Percentiles rank a stretch among this genome's conserved stretches.
These are phyloP conservation scores for Metrosideros polymorpha DNA, from an alignment of 441 rosid genomes.

Conservation along the genomic window DNA sequence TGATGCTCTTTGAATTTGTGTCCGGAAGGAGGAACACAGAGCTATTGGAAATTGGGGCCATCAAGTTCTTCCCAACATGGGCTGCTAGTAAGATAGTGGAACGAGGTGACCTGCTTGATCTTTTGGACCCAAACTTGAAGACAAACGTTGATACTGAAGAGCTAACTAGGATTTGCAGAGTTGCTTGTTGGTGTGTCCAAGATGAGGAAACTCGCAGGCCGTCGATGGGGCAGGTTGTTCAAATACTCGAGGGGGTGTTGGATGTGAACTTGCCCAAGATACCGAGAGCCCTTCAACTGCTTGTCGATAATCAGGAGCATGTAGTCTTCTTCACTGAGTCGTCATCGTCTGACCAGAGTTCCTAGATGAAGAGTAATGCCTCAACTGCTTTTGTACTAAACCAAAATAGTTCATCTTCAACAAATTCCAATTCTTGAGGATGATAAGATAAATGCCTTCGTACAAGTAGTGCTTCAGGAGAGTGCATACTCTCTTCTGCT, in stretches of 20 bases:
- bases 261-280: conserved; percentile 39
- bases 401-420: conserved; percentile 16
- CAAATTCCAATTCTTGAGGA: background rate
- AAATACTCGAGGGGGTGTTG: conserved; percentile 61
- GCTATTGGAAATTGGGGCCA: conserved; percentile 29
- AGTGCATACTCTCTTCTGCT: background rate
- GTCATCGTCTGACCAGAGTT: conserved; percentile 23
- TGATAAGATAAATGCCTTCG: background rate
- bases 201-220: conserved; percentile 58
- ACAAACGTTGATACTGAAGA: conserved; percentile 34
- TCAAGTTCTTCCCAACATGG: conserved; percentile 42
- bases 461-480: too few species aligned
- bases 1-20: conserved; percentile 69
- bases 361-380: conserved; percentile 13
- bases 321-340: conserved; percentile 53
- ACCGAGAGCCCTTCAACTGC: conserved; percentile 46
- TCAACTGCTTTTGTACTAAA: conserved; percentile 16
- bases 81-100: conserved; percentile 32
- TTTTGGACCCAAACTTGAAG: conserved; percentile 38
- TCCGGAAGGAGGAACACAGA: conserved; percentile 64
- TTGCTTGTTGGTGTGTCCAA: conserved; percentile 78
- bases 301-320: conserved; percentile 29
- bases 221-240: conserved; percentile 73
- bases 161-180: conserved; percentile 40
- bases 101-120: conserved; percentile 32